Conservation (phyloP, 768 basidiomycete species). For the Russula griseocarnosa region DNA sequence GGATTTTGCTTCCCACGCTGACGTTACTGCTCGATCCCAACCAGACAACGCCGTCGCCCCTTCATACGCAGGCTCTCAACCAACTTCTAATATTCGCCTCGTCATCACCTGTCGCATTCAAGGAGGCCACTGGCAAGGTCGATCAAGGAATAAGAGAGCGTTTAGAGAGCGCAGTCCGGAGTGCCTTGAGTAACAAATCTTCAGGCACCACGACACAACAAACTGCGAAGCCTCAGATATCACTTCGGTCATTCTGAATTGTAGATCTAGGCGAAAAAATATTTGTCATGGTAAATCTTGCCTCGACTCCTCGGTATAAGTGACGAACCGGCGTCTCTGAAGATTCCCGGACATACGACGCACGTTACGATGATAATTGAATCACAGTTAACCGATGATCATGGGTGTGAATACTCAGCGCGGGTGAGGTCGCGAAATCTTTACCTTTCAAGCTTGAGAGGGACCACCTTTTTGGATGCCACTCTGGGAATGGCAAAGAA, state of each 20-base stretch:
- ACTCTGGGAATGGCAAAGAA: neutral
- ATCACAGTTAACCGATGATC: neutral
- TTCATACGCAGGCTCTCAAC: constrained; percentile 26
- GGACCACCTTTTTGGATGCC: neutral
- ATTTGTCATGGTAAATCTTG: constrained; percentile 4
- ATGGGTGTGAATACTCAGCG: neutral
- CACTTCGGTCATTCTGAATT: constrained; percentile 27
- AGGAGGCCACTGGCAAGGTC: constrained; percentile 26
- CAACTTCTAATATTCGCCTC: constrained; percentile 28
- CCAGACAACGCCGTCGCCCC: constrained; percentile 14
- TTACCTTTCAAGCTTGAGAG: neutral
- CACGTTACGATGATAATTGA: neutral
- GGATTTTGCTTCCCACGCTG: constrained; percentile 26
- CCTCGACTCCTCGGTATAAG: constrained; percentile 3
- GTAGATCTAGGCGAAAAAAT: constrained; percentile 7
- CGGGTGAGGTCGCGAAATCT: neutral
- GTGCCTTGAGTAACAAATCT: constrained; percentile 19
- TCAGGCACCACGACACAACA: constrained; percentile 7
- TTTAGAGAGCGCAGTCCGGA: constrained; percentile 25
- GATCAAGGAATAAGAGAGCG: constrained; percentile 24
- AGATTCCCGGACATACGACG: neutral
- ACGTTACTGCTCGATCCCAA: constrained; percentile 26
- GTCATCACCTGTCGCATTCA: constrained; percentile 27
- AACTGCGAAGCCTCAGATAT: constrained; percentile 27
- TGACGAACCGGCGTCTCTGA: constrained; percentile 6